A percentile compares a stretch with the other conserved stretches of the same genome.
These are phyloP conservation scores for Hortaea sp. DNA, from an alignment of 2,329 filamentous ascomycete genomes.

Conservation along the genomic window DNA sequence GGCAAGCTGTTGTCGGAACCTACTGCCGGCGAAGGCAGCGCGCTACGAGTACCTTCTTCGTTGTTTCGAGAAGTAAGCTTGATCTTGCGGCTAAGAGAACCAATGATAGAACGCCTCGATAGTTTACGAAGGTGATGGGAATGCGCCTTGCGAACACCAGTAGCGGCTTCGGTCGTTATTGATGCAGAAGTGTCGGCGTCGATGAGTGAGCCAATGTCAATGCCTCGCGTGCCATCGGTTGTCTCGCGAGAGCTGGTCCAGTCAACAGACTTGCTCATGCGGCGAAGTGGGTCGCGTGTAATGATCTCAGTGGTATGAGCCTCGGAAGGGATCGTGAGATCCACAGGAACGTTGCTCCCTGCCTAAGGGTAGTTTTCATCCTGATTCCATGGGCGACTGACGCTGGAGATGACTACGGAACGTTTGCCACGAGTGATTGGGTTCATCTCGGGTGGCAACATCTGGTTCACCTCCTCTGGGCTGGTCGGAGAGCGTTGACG, in stretches of 20 bases:
- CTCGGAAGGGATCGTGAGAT: slow-evolving; percentile 27
- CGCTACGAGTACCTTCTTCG: neutral
- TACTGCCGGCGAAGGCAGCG: slow-evolving; percentile 2
- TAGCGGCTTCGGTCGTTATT: slow-evolving; percentile 23
- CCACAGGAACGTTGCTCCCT: slow-evolving; percentile 28
- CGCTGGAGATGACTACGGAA: slow-evolving; percentile 25
- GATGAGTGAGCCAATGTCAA: slow-evolving; percentile 24
- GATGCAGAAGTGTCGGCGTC: slow-evolving; percentile 16
- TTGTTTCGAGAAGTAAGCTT: slow-evolving; percentile 13
- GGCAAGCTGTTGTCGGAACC: slow-evolving; percentile 10
- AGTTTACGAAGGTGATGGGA: slow-evolving; percentile 18
- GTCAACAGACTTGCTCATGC: slow-evolving; percentile 19
- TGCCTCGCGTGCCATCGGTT: slow-evolving; percentile 15
- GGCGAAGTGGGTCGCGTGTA: slow-evolving; percentile 17
- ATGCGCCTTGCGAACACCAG: slow-evolving; percentile 13
- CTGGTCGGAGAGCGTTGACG: slow-evolving; percentile 20
- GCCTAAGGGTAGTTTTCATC: slow-evolving; percentile 40
- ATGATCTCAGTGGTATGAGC: slow-evolving; percentile 20
- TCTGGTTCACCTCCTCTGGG: slow-evolving; percentile 21
- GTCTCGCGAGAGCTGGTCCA: slow-evolving; percentile 10
- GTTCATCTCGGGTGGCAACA: slow-evolving; percentile 24
- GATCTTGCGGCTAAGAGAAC: slow-evolving; percentile 25
- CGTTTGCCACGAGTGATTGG: slow-evolving; percentile 23
- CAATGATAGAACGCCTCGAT: slow-evolving; percentile 27
- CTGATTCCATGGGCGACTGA: slow-evolving; percentile 37